These are phyloP conservation scores for Mycoemilia scoparia DNA, from an alignment of 192 early-diverging fungal genomes.

Conservation along the genomic window DNA sequence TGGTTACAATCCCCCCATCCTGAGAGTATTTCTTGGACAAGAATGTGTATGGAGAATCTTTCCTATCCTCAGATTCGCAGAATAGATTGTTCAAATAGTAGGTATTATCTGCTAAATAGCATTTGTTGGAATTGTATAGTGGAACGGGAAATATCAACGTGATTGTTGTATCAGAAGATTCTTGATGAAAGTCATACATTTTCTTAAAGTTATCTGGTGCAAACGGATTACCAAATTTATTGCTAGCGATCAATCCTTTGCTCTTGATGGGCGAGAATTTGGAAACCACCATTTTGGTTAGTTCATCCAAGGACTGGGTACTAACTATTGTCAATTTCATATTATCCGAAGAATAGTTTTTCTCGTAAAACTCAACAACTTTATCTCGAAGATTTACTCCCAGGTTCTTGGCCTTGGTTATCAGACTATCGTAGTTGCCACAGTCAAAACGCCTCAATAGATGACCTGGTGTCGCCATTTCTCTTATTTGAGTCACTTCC, in stretches of 20 bases:
- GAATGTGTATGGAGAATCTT: too few species aligned
- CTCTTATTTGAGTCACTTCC: constrained; percentile 78
- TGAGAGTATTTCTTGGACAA: too few species aligned
- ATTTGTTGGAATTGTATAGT: too few species aligned
- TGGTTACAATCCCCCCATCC: too few species aligned
- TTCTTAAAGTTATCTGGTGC: too few species aligned
- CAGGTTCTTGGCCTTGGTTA: constrained; percentile 29
- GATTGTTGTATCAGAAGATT: too few species aligned
- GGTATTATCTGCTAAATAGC: too few species aligned
- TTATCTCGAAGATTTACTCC: constrained; percentile 71
- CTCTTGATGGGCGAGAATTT: constrained; percentile 65
- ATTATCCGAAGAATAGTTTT: constrained; percentile 87
- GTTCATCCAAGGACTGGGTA: constrained; percentile 65
- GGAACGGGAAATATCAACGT: too few species aligned
- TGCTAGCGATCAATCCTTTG: constrained; percentile 47
- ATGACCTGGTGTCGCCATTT: constrained; percentile 52
- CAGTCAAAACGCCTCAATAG: constrained; percentile 84
- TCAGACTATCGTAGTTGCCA: constrained; percentile 72
- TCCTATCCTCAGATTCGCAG: too few species aligned
- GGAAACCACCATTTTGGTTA: constrained; percentile 61
- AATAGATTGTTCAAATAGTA: too few species aligned
- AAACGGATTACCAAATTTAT: too few species aligned
- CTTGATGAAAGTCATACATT: too few species aligned
- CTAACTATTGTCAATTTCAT: constrained; percentile 89
- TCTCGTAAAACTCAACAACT: constrained; percentile 70